Base-by-base conservation (phyloP, 1,284 basidiomycete genomes). In the Salmacisia buchloeana region DNA sequence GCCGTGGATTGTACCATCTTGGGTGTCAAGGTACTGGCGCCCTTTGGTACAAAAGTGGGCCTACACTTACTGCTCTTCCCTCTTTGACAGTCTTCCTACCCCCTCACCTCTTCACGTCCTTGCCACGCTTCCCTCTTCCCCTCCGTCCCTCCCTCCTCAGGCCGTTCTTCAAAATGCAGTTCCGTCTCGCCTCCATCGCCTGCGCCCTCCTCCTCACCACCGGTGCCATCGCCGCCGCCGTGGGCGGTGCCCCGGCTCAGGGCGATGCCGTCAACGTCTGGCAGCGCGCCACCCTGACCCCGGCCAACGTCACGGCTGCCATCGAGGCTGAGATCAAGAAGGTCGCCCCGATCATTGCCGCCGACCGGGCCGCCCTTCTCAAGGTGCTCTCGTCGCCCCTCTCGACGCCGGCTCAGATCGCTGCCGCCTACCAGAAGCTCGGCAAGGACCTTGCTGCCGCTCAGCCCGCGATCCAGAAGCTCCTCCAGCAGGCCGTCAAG, bases 171-270 rank as follows among this genome's bases (percentile, higher is more conserved):
- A 52, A 23, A n/a, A 52, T 52, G 46, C 46, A 52, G 46, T 25
- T 52, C 46, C n/a, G 29, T 13, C 21, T 27, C 23, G 21, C 27
- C 29, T n/a, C 39, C 39, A 27, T 52, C 25, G 46, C 46, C 21
- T n/a, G 23, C 46, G 46, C 46, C 21, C 7, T 52, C 46, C 46
- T 52, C n/a, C 46, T 52, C 46, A 25, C 46, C 46, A 52, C 23
- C 46, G 29, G 46, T 27, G 46, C 46, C 27, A n/a, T 52, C 46
- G 46, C 46, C 18, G 46, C 46, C 25, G 13, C 46, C 18, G 46
- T 52, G 23, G 7, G 23, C 46, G n/a, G n/a, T n/a, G n/a, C 46
- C 23, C 46, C 21, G 7, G 46, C 46, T 31, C n/a, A n/a, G n/a
- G n/a, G n/a, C n/a, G n/a, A n/a, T n/a, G n/a, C n/a, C n/a, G n/a